Evolutionary conservation across 2,329 filamentous ascomycete species (phyloP).

Genomic region (Samsoniella hepiali): DNA sequence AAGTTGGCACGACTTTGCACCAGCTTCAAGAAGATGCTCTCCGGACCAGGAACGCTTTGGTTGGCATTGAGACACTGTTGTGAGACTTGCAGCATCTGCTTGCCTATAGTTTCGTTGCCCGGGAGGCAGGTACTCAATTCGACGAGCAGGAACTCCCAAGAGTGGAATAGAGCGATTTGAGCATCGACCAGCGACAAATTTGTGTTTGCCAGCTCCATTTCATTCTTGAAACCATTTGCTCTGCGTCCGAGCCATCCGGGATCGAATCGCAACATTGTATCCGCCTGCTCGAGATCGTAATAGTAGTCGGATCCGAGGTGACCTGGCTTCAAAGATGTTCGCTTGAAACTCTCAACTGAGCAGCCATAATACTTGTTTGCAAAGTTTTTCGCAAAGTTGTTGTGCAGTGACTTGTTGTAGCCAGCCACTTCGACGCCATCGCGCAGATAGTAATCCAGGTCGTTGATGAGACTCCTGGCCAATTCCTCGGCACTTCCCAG

Average conservation of each 20-base stretch:
- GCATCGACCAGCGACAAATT: constrained; percentile 92
- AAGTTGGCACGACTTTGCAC: constrained; percentile 75
- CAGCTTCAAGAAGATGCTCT: constrained; percentile 77
- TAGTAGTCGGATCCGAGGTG: constrained; percentile 75
- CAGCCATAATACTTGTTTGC: constrained; percentile 71
- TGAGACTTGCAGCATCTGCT: constrained; percentile 70
- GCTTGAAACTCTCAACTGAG: constrained; percentile 74
- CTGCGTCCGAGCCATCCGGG: constrained; percentile 69
- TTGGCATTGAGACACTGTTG: constrained; percentile 78
- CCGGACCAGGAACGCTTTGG: constrained; percentile 65
- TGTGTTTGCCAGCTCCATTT: constrained; percentile 82
- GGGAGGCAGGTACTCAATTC: constrained; percentile 71
- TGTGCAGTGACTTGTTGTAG: constrained; percentile 85
- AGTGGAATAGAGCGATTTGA: constrained; percentile 79
- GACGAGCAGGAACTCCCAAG: constrained; percentile 84
- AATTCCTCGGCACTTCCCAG: constrained; percentile 63
- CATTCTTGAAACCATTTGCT: constrained; percentile 72
- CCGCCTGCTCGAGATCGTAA: constrained; percentile 75
- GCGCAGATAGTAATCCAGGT: constrained; percentile 75
- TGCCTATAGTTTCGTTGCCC: constrained; percentile 53
- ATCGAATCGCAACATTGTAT: constrained; percentile 73
- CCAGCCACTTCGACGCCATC: constrained; percentile 74
- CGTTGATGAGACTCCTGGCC: constrained; percentile 67
- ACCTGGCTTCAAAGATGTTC: constrained; percentile 62
- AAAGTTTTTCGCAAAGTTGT: constrained; percentile 82